Conservation (phyloP, 129 eudicot species). For the Flaveria robusta region DNA sequence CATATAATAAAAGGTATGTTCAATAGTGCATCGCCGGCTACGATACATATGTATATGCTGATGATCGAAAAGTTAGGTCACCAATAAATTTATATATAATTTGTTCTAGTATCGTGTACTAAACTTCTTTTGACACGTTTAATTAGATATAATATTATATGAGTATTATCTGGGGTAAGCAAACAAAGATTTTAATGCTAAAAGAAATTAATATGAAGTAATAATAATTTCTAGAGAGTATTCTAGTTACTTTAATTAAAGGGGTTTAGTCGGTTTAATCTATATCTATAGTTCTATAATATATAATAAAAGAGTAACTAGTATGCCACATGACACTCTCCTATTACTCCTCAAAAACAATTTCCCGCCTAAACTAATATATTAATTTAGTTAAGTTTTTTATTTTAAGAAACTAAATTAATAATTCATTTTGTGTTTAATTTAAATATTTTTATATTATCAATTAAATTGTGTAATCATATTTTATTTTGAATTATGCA, state of each 20-base stretch:
- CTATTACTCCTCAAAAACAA: too few relatives aligned
- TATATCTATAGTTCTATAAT: too few relatives aligned
- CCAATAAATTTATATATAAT: slow-evolving; percentile 35
- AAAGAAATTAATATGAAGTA: background rate
- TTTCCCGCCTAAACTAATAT: too few relatives aligned
- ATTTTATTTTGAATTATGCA: too few relatives aligned
- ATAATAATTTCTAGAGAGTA: background rate
- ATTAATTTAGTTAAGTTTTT: too few relatives aligned
- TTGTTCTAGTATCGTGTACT: background rate
- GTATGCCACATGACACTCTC: too few relatives aligned
- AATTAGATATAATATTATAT: background rate
- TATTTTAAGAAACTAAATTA: too few relatives aligned
- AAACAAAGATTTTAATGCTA: background rate
- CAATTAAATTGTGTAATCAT: too few relatives aligned
- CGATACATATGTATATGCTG: slow-evolving; percentile 29
- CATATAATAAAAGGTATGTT: slow-evolving; percentile 20
- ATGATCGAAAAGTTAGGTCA: slow-evolving; percentile 61
- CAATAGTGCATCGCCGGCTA: slow-evolving; percentile 60
- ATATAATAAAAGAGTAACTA: too few relatives aligned
- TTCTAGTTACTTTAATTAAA: background rate
- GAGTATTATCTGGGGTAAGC: background rate
- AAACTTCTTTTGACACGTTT: background rate
- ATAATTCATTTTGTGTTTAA: too few relatives aligned
- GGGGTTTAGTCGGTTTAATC: background rate
- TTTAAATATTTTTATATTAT: too few relatives aligned